Conservation (phyloP, 768 basidiomycete genomes). For the Phlebiopsis gigantea region DNA sequence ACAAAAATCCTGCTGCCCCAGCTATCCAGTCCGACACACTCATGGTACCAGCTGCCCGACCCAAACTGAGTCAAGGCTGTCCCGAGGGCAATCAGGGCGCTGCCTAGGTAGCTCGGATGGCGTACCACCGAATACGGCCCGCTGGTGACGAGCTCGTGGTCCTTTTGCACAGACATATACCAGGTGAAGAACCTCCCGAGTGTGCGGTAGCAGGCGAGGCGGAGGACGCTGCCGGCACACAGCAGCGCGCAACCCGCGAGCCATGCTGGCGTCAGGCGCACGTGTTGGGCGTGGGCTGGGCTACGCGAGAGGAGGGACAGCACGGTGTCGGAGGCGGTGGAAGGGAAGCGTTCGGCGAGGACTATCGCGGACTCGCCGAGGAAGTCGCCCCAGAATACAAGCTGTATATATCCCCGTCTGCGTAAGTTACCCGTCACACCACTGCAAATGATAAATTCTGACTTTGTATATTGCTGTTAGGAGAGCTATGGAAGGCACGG, state of each 20-base stretch:
- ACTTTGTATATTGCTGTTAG: background rate
- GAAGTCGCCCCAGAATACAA: background rate
- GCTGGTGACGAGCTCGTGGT: conserved; percentile 23
- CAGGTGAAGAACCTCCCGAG: conserved; percentile 26
- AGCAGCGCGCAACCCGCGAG: conserved; percentile 2
- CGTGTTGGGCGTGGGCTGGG: background rate
- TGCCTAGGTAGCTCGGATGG: conserved; percentile 22
- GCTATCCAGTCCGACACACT: background rate
- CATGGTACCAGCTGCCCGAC: background rate
- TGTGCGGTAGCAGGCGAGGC: conserved; percentile 18
- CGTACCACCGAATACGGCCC: conserved; percentile 27
- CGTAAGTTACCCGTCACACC: background rate
- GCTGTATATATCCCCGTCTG: background rate
- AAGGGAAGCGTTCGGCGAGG: background rate
- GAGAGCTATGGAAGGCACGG: background rate
- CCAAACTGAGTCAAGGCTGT: background rate
- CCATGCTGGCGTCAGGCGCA: background rate
- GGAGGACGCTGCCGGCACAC: background rate
- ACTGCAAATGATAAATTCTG: background rate
- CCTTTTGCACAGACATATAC: conserved; percentile 21
- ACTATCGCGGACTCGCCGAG: conserved; percentile 1
- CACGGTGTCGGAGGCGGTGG: background rate
- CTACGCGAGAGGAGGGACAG: background rate
- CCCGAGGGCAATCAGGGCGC: background rate
- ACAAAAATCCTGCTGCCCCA: background rate